Base-by-base conservation (phyloP, 2,329 filamentous ascomycete genomes). In the Aspergillus thermomutatus region DNA sequence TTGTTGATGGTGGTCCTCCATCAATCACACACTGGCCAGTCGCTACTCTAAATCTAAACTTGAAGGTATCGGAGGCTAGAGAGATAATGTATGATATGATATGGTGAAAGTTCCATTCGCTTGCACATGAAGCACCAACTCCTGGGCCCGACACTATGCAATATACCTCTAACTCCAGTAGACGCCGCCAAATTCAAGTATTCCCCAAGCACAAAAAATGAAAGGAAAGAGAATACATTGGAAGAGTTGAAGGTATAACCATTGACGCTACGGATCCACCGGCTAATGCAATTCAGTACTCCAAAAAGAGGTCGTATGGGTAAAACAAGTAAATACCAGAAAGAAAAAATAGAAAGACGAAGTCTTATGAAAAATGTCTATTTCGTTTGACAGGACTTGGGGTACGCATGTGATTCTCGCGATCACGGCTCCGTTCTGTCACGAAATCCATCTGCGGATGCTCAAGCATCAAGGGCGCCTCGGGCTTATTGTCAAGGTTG, bases 341-440 rank as follows among this genome's bases (percentile, higher is more conserved):
- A 41, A 21, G 17, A n/a, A 46, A 28, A 17, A 49, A 11, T 46
- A 45, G 23, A 51, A 55, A 40, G 4, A 49, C 27, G 19, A 23
- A 31, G 19, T 28, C 40, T 55, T 37, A 60, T 28, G 58, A 50
- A 2, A 70, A 66, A 23, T 60, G 64, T 46, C 64, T 58, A 28
- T 55, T 54, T 14, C 70, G 64, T 57, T 75, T 75, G 2, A 65
- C 63, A 3, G 74, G 74, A 57, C 72, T 75, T 17, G 74, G 74
- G 1, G 70, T 74, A n/a, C 71, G 71, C 49, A 71, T 57, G 46
- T 73, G 69, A 10, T 60, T 60, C 45, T 69, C 66, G 4, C 69
- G 65, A 40, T 69, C 68, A 21, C 68, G 71, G 48, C 60, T 70
- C 43, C 69, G 68, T 41, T 68, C 70, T 2, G 62, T 70, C 49